Percentiles rank a stretch among this genome's conserved stretches.
phyloP scores from a whole-genome alignment of 257 asterid genomes.

The Osmanthus fragrans region DNA sequence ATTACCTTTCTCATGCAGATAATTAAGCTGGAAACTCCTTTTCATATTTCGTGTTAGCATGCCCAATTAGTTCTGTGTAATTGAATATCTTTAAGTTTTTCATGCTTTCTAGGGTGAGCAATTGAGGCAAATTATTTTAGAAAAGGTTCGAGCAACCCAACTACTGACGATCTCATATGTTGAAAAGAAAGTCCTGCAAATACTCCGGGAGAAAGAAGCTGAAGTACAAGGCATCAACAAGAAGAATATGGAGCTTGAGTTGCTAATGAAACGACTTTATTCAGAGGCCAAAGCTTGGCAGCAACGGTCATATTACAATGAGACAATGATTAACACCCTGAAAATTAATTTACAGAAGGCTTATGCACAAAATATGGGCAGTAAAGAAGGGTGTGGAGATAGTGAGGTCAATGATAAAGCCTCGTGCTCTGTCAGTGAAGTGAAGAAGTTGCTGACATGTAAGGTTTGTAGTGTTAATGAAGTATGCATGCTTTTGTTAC shows the following conservation, averaged over 20 bases:
- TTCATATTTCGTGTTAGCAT: background rate
- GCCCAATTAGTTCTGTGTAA: background rate
- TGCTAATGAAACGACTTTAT: constrained; percentile 60
- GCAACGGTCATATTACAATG: constrained; percentile 76
- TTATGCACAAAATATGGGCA: constrained; percentile 66
- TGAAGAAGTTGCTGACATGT: constrained; percentile 68
- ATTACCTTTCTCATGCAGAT: background rate
- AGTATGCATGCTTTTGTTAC: constrained; percentile 83
- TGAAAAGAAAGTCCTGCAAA: constrained; percentile 72
- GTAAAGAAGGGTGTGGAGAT: constrained; percentile 98
- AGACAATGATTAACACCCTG: constrained; percentile 72
- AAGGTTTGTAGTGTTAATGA: constrained; percentile 78
- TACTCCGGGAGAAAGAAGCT: constrained; percentile 68
- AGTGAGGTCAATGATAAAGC: constrained; percentile 88
- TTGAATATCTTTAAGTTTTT: background rate
- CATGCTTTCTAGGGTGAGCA: constrained; percentile 65
- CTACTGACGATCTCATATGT: constrained; percentile 70
- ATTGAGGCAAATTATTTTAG: constrained; percentile 66
- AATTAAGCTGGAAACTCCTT: background rate
- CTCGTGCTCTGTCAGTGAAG: constrained; percentile 63
- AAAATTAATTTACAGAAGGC: constrained; percentile 73
- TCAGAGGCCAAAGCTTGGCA: constrained; percentile 86
- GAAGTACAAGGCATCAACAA: constrained; percentile 71
- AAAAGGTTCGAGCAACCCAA: constrained; percentile 78
- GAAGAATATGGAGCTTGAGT: constrained; percentile 78